phyloP scores from a whole-genome alignment of 495 filamentous ascomycete genomes.

The Oleoguttula mirabilis region DNA sequence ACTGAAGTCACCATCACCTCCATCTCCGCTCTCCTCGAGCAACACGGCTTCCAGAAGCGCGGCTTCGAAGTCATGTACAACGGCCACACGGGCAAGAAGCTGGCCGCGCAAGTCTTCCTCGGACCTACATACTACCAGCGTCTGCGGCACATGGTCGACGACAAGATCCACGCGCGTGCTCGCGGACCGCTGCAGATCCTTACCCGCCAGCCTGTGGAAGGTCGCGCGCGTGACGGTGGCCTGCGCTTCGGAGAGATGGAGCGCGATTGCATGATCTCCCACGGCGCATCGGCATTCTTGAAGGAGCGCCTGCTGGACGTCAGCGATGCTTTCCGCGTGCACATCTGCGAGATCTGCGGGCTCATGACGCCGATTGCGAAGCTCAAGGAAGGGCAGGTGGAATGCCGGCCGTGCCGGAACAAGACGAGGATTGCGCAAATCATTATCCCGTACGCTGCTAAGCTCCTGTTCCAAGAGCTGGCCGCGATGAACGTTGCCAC shows the following conservation, averaged over 20 bases:
- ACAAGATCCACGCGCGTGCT: constrained; percentile 97
- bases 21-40: constrained; percentile 77
- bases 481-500: constrained; percentile 96
- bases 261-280: constrained; percentile 99
- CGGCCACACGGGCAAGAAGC: constrained; percentile 86
- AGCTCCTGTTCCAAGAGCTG: constrained; percentile 96
- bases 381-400: constrained; percentile 84
- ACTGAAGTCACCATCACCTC: constrained; percentile 94
- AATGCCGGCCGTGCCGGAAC: constrained; percentile 95
- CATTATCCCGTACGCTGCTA: constrained; percentile 94
- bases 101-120: constrained; percentile 88
- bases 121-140: constrained; percentile 99
- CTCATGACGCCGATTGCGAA: constrained; percentile 99
- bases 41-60: constrained; percentile 89
- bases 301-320: constrained; percentile 97
- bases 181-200: constrained; percentile 94
- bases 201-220: constrained; percentile 95
- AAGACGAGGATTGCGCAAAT: constrained; percentile 96
- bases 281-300: constrained; percentile 90
- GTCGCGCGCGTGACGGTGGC: constrained; percentile 93
- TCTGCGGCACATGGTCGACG: constrained; percentile 97
- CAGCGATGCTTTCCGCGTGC: constrained; percentile 93
- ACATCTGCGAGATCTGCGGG: constrained; percentile 97
- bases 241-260: constrained; percentile 99
- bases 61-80: constrained; percentile 99